Conservation (phyloP, 2,329 filamentous ascomycete species). For the Ophiognomonia clavigignenti-juglandacearum region DNA sequence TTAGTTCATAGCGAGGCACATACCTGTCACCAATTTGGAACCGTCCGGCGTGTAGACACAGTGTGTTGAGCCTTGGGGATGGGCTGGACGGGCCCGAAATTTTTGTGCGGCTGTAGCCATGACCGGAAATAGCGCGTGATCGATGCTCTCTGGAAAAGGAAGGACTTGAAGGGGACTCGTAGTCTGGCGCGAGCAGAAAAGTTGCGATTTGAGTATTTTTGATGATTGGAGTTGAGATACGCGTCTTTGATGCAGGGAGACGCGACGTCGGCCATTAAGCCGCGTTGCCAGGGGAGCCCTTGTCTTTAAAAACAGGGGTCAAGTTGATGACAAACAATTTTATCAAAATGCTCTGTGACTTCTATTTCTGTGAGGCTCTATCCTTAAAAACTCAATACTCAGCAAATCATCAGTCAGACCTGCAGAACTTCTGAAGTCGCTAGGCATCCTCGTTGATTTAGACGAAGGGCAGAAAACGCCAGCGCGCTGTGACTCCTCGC, state of each 20-base stretch:
- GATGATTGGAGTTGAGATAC: slow-evolving; percentile 7
- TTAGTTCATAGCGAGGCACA: too few relatives aligned
- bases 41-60: slow-evolving; percentile 89
- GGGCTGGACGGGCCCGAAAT: slow-evolving; percentile 61
- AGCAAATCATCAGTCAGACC: too few relatives aligned
- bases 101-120: slow-evolving; percentile 40
- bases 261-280: slow-evolving; percentile 16
- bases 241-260: slow-evolving; percentile 12
- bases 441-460: too few relatives aligned
- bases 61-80: slow-evolving; percentile 82
- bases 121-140: too few relatives aligned
- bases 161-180: background rate
- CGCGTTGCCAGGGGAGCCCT: slow-evolving; percentile 5
- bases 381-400: too few relatives aligned
- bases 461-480: too few relatives aligned
- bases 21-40: slow-evolving; percentile 76
- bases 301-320: background rate
- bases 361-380: too few relatives aligned
- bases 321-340: too few relatives aligned
- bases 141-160: too few relatives aligned
- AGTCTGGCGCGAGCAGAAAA: background rate
- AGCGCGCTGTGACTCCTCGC: too few relatives aligned
- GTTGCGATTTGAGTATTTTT: background rate
- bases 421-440: too few relatives aligned
- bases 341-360: too few relatives aligned